Conservation (phyloP, 257 asterid species). For the Nemophila menziesii region DNA sequence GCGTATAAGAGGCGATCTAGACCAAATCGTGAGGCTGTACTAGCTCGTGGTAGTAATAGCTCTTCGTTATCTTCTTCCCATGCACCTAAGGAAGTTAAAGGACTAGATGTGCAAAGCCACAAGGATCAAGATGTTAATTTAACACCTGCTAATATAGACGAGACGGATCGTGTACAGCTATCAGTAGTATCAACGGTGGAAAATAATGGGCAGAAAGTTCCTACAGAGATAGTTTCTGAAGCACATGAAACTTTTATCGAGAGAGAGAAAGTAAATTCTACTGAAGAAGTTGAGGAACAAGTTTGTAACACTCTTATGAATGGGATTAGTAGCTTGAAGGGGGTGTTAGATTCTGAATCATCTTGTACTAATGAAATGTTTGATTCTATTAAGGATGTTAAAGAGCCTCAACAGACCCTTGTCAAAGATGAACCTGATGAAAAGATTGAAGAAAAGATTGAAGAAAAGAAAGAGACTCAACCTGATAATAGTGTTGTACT, state of each 20-base stretch:
- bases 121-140: conserved; percentile 26
- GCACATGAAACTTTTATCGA: conserved; percentile 25
- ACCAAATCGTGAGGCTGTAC: conserved; percentile 51
- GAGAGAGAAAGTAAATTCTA: conserved; percentile 20
- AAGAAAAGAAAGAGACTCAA: conserved; percentile 33
- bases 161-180: conserved; percentile 26
- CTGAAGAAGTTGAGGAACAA: conserved; percentile 27
- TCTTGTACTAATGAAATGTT: conserved; percentile 34
- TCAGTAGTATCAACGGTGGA: conserved; percentile 24
- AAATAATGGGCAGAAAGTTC: conserved; percentile 27
- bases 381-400: conserved; percentile 24
- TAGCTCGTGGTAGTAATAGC: conserved; percentile 32
- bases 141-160: conserved; percentile 27
- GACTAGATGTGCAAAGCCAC: conserved; percentile 27
- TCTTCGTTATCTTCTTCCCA: conserved; percentile 36
- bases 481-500: conserved; percentile 22
- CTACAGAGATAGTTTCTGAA: conserved; percentile 20
- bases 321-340: conserved; percentile 28
- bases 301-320: conserved; percentile 34
- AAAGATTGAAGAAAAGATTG: conserved; percentile 16
- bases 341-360: conserved; percentile 49
- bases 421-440: conserved; percentile 20
- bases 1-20: conserved; percentile 68
- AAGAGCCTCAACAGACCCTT: conserved; percentile 22
- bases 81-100: conserved; percentile 31